Conservation (phyloP, 495 filamentous ascomycete species). For the Hypoxylon fuscum region DNA sequence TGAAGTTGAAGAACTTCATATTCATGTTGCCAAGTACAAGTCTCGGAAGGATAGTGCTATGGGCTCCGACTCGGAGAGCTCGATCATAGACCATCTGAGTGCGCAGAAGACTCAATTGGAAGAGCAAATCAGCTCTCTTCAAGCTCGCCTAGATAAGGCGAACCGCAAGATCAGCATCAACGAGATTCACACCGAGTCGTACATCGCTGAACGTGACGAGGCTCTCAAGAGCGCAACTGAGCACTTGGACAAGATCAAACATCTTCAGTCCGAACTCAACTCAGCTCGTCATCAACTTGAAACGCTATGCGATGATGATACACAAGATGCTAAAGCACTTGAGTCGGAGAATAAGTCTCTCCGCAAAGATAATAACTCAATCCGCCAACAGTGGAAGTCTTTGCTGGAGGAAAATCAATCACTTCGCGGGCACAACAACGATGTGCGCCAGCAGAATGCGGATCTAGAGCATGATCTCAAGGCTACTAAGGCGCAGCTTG, state of each 20-base stretch:
- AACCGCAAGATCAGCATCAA: slow-evolving; percentile 54
- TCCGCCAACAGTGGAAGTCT: slow-evolving; percentile 41
- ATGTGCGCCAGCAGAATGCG: slow-evolving; percentile 44
- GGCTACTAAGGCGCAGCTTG: slow-evolving; percentile 47
- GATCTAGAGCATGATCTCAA: slow-evolving; percentile 51
- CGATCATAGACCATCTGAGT: slow-evolving; percentile 47
- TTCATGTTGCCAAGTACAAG: slow-evolving; percentile 52
- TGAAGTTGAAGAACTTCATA: slow-evolving; percentile 54
- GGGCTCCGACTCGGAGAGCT: slow-evolving; percentile 56
- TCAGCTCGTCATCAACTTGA: slow-evolving; percentile 49
- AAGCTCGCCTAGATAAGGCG: slow-evolving; percentile 56
- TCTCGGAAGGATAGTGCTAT: slow-evolving; percentile 55
- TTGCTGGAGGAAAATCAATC: slow-evolving; percentile 41
- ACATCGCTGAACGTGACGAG: slow-evolving; percentile 56
- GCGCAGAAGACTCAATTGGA: slow-evolving; percentile 50
- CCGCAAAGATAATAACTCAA: slow-evolving; percentile 44
- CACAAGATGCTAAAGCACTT: slow-evolving; percentile 11
- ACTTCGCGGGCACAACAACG: slow-evolving; percentile 39
- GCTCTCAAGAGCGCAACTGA: slow-evolving; percentile 53
- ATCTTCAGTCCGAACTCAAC: slow-evolving; percentile 53
- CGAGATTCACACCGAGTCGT: slow-evolving; percentile 57
- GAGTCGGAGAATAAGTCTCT: slow-evolving; percentile 49
- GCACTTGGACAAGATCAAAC: slow-evolving; percentile 55
- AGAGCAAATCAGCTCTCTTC: slow-evolving; percentile 52
- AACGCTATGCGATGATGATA: slow-evolving; percentile 26